Percentiles rank a stretch among this genome's conserved stretches.
These are phyloP conservation scores for Cladosporium phlei DNA, from an alignment of 2,329 filamentous ascomycete species.

Conservation along the genomic window DNA sequence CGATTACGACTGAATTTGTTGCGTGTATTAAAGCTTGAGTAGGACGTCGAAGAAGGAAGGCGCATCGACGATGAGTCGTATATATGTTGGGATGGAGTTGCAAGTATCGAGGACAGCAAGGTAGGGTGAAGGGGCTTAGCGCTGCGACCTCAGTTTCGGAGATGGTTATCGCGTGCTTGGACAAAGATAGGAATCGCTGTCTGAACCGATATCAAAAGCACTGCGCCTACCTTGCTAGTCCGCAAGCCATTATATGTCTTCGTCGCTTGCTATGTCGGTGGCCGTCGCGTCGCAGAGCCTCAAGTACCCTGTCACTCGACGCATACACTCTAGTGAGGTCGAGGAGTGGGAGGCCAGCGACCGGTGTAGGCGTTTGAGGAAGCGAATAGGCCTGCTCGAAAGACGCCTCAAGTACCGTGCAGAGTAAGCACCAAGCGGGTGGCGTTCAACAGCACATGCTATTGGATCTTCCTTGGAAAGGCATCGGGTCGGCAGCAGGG, in stretches of 20 bases:
- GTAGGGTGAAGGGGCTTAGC: not conserved
- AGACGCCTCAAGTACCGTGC: not conserved
- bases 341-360: not conserved
- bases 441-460: not conserved
- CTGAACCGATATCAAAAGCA: not conserved
- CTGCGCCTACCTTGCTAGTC: slow-evolving; percentile 7
- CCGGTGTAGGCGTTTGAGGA: slow-evolving; percentile 2
- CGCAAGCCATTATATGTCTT: slow-evolving; percentile 11
- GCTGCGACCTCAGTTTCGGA: not conserved
- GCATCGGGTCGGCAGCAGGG: not conserved
- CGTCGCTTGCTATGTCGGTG: not conserved
- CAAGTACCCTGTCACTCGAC: not conserved
- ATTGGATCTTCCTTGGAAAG: not conserved
- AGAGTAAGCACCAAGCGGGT: not conserved
- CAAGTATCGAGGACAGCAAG: too few relatives aligned
- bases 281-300: slow-evolving; percentile 2
- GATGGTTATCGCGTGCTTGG: not conserved
- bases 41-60: too few relatives aligned
- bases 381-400: not conserved
- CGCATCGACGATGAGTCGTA: too few relatives aligned
- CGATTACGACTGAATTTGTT: too few relatives aligned
- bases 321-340: not conserved
- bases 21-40: too few relatives aligned
- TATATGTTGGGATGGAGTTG: too few relatives aligned
- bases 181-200: not conserved